phyloP scores from a whole-genome alignment of 176 grass and related monocot species.

The Areca catechu region DNA sequence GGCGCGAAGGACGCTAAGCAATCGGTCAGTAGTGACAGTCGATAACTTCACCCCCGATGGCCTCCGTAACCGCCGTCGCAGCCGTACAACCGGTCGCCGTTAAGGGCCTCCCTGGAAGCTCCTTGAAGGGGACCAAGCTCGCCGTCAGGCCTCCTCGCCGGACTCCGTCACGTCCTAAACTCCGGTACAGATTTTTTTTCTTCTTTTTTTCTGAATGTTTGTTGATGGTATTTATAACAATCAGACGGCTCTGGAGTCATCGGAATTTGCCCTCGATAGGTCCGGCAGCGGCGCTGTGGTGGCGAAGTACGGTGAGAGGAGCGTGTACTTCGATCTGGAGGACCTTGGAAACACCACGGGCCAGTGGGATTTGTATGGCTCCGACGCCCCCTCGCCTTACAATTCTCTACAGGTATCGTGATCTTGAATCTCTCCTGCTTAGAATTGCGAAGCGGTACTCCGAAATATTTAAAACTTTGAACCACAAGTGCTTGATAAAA shows the following conservation, averaged over 20 bases:
- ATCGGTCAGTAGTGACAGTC: neutral
- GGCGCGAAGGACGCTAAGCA: slow-evolving; percentile 7
- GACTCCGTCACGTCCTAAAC: slow-evolving; percentile 26
- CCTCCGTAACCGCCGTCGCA: slow-evolving; percentile 63
- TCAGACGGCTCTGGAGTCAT: neutral
- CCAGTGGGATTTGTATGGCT: slow-evolving; percentile 94
- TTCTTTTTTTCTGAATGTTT: neutral
- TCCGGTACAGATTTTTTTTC: slow-evolving; percentile 24
- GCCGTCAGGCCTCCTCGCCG: slow-evolving; percentile 36
- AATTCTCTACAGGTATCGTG: slow-evolving; percentile 61
- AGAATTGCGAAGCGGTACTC: too few relatives aligned
- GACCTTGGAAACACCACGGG: slow-evolving; percentile 92
- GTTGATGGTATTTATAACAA: neutral
- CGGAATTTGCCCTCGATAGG: slow-evolving; percentile 8
- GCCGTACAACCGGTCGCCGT: slow-evolving; percentile 55
- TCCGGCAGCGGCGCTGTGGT: slow-evolving; percentile 40
- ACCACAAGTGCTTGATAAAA: too few relatives aligned
- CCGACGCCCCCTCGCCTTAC: slow-evolving; percentile 86
- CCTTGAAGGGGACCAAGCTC: slow-evolving; percentile 64
- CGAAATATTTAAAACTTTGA: too few relatives aligned
- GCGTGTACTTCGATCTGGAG: slow-evolving; percentile 93
- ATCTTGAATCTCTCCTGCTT: too few relatives aligned
- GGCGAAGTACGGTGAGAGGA: slow-evolving; percentile 97
- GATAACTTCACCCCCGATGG: slow-evolving; percentile 31
- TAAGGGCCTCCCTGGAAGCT: slow-evolving; percentile 76